Base-by-base conservation (phyloP, 2,329 filamentous ascomycete species). In the Blumeria hordei region DNA sequence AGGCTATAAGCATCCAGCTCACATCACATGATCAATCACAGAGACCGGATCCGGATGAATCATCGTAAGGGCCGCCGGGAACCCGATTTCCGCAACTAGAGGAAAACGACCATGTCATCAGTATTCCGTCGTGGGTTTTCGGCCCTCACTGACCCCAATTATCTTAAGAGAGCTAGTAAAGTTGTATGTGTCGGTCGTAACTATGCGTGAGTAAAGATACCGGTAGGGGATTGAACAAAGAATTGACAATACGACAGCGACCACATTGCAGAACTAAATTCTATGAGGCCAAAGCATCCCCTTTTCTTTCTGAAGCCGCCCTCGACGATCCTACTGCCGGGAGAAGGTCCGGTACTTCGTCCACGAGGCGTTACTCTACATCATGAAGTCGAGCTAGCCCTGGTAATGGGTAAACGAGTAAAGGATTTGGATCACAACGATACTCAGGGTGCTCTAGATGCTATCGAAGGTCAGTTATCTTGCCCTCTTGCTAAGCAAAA, bases 221-320 rank as follows among this genome's bases (percentile, higher is more conserved):
- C 47, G 49, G 54, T 10, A 37, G 3, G 28, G 5, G 14, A 9
- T 1, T 34, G 14, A 33, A 8, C n/a, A 51, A 16, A 43, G n/a
- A 51, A 12, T n/a, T 51, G 9, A 33, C 21, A 14, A 32, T 7
- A 14, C 12, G 36, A 36, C 43, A 92, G 86, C 64, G 92, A 94
- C 69, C 92, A 98, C 70, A 83, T 96, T 66, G 78, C 83, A 59
- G 92, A 98, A 72, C 77, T 98, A 62, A 88, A 88, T 69, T 94
- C 83, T 69, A 74, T 76, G 58, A 80, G 80, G 60, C 92, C 92
- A 53, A 93, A 92, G 68, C 88, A 95, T 69, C 92, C 92, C 32
- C 96, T 98, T 72, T 98, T 95, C 80, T 98, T 98, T 76, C 78
- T 96, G 62, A 98, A 98, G 75, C 92, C 92, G 1, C 72, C 88